Evolutionary conservation across 805 yeast species (phyloP).

Genomic region (Maudiozyma turicensis): DNA sequence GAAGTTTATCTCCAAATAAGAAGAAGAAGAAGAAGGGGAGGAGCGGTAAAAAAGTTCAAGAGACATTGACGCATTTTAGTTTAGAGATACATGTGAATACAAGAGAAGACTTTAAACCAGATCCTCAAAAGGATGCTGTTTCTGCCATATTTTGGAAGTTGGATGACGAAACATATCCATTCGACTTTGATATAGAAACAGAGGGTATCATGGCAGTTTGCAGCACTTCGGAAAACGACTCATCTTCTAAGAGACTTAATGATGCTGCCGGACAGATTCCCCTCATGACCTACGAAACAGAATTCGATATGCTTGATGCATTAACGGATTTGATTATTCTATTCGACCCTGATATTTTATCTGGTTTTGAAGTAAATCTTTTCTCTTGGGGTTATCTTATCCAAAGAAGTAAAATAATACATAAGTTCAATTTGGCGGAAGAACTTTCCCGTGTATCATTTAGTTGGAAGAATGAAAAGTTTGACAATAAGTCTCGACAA

Average conservation of each 20-base stretch:
- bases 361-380: constrained; percentile 76
- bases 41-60: constrained; percentile 30
- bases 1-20: constrained; percentile 2
- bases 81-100: constrained; percentile 63
- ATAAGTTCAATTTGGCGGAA: constrained; percentile 44
- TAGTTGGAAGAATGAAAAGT: constrained; percentile 42
- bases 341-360: constrained; percentile 78
- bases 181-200: constrained; percentile 27
- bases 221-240: constrained; percentile 1
- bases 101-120: constrained; percentile 43
- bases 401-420: constrained; percentile 43
- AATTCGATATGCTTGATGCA: constrained; percentile 46
- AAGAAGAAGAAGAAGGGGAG: constrained; percentile 23
- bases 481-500: constrained; percentile 61
- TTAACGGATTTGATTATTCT: constrained; percentile 46
- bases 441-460: constrained; percentile 50
- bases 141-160: constrained; percentile 54
- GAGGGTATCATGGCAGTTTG: constrained; percentile 31
- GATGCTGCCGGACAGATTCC: constrained; percentile 20
- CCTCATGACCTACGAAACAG: constrained; percentile 39
- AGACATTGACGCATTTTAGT: constrained; percentile 45
- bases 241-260: constrained; percentile 5
- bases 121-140: constrained; percentile 55
- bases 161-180: constrained; percentile 34
- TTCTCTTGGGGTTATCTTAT: constrained; percentile 85